Conservation (phyloP, 2,329 filamentous ascomycete species). For the Aulographum hederae region DNA sequence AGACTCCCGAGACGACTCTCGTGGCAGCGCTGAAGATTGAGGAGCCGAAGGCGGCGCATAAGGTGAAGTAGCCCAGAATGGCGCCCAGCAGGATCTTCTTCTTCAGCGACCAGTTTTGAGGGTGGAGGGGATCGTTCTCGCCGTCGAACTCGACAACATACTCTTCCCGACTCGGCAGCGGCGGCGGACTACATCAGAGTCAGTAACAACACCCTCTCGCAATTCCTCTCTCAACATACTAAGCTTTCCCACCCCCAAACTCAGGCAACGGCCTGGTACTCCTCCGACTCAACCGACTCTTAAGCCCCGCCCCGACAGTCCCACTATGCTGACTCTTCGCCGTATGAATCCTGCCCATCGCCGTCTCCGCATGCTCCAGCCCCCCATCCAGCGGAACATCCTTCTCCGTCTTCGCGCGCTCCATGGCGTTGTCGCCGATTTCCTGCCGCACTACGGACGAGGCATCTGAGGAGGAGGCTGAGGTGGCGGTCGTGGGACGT, state of each 20-base stretch:
- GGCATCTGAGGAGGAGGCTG: slow-evolving; percentile 1
- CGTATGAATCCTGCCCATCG: slow-evolving; percentile 53
- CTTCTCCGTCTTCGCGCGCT: slow-evolving; percentile 42
- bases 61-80: slow-evolving; percentile 56
- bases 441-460: neutral
- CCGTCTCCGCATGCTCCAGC: slow-evolving; percentile 50
- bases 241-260: slow-evolving; percentile 59
- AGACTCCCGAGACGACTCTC: slow-evolving; percentile 9
- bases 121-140: slow-evolving; percentile 63
- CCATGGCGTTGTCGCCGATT: slow-evolving; percentile 21
- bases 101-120: slow-evolving; percentile 67
- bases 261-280: slow-evolving; percentile 40
- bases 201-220: no score
- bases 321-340: slow-evolving; percentile 49
- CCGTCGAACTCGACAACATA: slow-evolving; percentile 76
- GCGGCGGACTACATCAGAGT: no score
- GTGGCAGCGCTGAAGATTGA: slow-evolving; percentile 24
- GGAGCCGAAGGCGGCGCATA: slow-evolving; percentile 48
- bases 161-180: slow-evolving; percentile 49
- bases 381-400: slow-evolving; percentile 24
- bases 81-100: slow-evolving; percentile 57
- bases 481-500: slow-evolving; percentile 2
- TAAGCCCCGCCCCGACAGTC: slow-evolving; percentile 43
- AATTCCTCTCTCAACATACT: no score
- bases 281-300: slow-evolving; percentile 26